phyloP scores from a whole-genome alignment of 2,329 filamentous ascomycete species.

The Neurospora sp. region DNA sequence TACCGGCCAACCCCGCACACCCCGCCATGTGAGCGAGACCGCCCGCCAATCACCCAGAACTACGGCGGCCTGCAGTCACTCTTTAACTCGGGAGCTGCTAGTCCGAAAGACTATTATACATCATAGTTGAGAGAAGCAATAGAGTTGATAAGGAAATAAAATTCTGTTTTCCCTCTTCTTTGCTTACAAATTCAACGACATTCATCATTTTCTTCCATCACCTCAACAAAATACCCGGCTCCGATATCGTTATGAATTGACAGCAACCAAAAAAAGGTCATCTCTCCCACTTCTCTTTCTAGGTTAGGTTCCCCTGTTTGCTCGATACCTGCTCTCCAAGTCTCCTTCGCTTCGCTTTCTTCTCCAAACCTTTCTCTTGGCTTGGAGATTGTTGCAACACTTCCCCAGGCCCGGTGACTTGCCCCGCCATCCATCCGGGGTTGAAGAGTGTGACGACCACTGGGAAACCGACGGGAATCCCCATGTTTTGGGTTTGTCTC shows the following conservation, averaged over 20 bases:
- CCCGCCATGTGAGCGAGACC: not conserved
- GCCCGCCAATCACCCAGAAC: not conserved
- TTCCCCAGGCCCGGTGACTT: not conserved
- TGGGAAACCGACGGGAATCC: slow-evolving; percentile 1
- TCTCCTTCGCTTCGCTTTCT: not conserved
- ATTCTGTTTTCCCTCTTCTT: not conserved
- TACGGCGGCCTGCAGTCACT: not conserved
- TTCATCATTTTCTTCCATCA: not conserved
- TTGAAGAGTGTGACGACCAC: slow-evolving; percentile 4
- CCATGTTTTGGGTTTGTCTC: slow-evolving; percentile 7
- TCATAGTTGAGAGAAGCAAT: too few relatives aligned
- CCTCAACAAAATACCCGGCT: not conserved
- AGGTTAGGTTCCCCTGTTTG: not conserved
- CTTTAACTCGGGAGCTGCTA: not conserved
- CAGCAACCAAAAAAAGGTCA: not conserved
- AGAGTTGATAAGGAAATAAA: not conserved
- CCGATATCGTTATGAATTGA: not conserved
- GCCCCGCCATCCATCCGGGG: not conserved
- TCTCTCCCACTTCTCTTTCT: not conserved
- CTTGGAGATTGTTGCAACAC: not conserved
- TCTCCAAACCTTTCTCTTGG: not conserved
- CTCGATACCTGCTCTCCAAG: not conserved
- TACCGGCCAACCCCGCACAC: not conserved
- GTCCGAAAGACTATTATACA: too few relatives aligned
- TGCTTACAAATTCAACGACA: not conserved